Conservation (phyloP, 352 stramenopile genomes). For the Hyaloperonospora arabidopsidis region DNA sequence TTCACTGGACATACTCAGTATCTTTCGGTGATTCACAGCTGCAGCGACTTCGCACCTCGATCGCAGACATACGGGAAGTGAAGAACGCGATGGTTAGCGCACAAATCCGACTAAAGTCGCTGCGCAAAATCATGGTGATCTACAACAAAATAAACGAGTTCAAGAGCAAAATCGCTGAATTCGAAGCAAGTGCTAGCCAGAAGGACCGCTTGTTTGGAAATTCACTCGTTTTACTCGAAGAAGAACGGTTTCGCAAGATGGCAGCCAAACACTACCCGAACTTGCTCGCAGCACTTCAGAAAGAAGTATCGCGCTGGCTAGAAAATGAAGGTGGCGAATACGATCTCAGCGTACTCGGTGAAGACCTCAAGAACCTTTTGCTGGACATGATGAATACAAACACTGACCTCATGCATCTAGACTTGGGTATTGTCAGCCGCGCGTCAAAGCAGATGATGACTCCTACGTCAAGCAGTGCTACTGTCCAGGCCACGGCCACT, state of each 20-base stretch:
- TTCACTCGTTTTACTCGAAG: conserved; percentile 61
- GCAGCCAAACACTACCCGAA: conserved; percentile 64
- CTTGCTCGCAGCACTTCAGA: conserved; percentile 38
- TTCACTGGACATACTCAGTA: conserved; percentile 36
- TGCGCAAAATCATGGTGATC: conserved; percentile 75
- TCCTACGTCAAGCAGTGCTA: conserved; percentile 21
- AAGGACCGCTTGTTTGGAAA: conserved; percentile 72
- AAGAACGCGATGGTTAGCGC: conserved; percentile 42
- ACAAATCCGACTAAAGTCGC: conserved; percentile 50
- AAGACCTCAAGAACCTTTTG: conserved; percentile 64
- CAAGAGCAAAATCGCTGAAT: conserved; percentile 68
- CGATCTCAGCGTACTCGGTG: conserved; percentile 59
- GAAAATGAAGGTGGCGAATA: conserved; percentile 68
- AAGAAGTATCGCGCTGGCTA: conserved; percentile 69
- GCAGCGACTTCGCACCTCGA: conserved; percentile 33
- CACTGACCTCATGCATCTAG: conserved; percentile 78
- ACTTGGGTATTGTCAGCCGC: conserved; percentile 44
- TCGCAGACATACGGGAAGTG: conserved; percentile 40
- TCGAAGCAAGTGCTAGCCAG: conserved; percentile 58
- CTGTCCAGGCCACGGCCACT: conserved; percentile 7
- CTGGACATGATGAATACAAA: conserved; percentile 78
- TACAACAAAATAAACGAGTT: conserved; percentile 64
- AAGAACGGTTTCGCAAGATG: conserved; percentile 70
- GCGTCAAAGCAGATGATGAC: conserved; percentile 26
- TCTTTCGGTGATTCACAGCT: conserved; percentile 37